Evolutionary conservation across 2,329 filamentous ascomycete genomes (phyloP), one percentile per base, ranked within the genome.

Genomic region (Fusarium sp.): DNA sequence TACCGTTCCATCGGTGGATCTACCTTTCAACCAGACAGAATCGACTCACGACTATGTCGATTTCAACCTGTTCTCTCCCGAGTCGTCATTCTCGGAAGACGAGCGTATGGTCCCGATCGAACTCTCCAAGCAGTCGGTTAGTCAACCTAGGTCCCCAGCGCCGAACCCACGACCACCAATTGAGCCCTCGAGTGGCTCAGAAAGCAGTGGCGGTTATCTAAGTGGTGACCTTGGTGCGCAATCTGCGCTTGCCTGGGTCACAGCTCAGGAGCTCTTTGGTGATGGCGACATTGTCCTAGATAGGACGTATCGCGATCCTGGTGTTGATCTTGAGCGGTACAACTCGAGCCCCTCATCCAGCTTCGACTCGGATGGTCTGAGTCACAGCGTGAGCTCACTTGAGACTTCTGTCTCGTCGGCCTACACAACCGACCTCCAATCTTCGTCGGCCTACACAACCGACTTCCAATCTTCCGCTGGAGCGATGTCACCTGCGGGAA

Each of bases 1-100:
- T n/a, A 16, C 33, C 13, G 45, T 68, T 63, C 57, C 66, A 38
- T 66, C 71, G 38, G 64, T 68, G 29, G 65, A 71, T 25, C 68
- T 79, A 52, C 78, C 77, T 47, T 79, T 74, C 66, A 67, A 77
- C 64, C 73, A 79, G 45, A 62, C 61, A 31, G 75, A 74, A 66
- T 64, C 66, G 63, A 67, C 71, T 57, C 52, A 77, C 70, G 82
- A 87, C 79, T 90, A 90, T 75, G 81, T 85, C 74, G 88, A 90
- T 82, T 90, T 90, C 82, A 87, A 85, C 77, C 84, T 90, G 18
- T 90, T 85, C 82, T 90, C 88, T 59, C 88, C 88, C 4, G 80
- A 81, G 25, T 85, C 86, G 20, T 83, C 81, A 68, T 85, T 85
- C 77, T 82, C 86, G 16, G 87, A 88, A 65, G 88, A 89, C 68